Evolutionary conservation across 129 eudicot genomes (phyloP).

Genomic region (Logfia minima): DNA sequence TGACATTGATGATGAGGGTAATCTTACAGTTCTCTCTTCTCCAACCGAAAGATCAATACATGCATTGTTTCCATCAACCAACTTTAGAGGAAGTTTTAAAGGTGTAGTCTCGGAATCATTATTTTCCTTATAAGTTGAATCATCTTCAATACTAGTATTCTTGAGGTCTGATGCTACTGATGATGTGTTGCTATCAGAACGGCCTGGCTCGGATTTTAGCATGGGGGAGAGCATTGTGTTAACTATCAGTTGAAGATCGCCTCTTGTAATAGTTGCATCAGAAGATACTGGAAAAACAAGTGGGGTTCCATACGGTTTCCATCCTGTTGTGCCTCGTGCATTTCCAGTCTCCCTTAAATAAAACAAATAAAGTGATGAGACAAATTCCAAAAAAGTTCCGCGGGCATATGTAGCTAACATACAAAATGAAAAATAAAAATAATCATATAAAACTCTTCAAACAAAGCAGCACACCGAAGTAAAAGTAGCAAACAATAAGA

Average conservation of each 20-base stretch:
- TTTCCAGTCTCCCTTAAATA: constrained; percentile 57
- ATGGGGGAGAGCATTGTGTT: constrained; percentile 82
- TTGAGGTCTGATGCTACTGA: constrained; percentile 38
- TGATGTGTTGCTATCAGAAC: constrained; percentile 32
- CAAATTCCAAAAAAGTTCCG: constrained; percentile 2
- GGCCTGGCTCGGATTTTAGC: constrained; percentile 41
- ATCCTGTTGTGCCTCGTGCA: constrained; percentile 55
- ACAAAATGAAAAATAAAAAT: not conserved
- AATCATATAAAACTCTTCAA: not conserved
- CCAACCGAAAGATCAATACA: constrained; percentile 85
- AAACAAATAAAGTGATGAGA: constrained; percentile 5
- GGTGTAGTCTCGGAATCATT: constrained; percentile 36
- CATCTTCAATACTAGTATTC: constrained; percentile 35
- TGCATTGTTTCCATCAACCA: constrained; percentile 86
- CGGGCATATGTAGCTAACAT: not conserved
- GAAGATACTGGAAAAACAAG: constrained; percentile 75
- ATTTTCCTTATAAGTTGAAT: constrained; percentile 33
- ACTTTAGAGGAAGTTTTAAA: constrained; percentile 67
- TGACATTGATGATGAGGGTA: constrained; percentile 73
- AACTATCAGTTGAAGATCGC: constrained; percentile 79
- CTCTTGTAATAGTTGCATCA: constrained; percentile 72
- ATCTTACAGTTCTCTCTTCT: constrained; percentile 73
- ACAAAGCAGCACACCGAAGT: not conserved
- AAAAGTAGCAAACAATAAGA: not conserved
- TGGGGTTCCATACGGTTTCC: constrained; percentile 95